Conservation (phyloP, 768 basidiomycete species). For the Termitomyces bulborhizus region DNA sequence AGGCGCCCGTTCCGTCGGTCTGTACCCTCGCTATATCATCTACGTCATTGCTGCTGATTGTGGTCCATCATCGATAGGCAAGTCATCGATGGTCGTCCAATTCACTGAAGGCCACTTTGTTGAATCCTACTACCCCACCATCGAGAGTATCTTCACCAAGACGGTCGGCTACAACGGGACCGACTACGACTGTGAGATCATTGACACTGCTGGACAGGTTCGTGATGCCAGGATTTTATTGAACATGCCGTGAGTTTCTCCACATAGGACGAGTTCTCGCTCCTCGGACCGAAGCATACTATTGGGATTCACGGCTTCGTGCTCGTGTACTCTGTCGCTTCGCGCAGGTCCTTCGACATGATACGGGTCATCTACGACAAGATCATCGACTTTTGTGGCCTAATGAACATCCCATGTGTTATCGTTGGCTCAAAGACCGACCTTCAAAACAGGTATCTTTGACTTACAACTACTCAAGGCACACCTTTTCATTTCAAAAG, state of each 20-base stretch:
- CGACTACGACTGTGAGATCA: constrained; percentile 89
- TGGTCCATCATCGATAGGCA: constrained; percentile 47
- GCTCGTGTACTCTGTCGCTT: constrained; percentile 87
- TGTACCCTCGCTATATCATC: constrained; percentile 21
- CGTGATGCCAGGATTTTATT: constrained; percentile 16
- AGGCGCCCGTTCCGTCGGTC: constrained; percentile 82
- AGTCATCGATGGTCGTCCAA: constrained; percentile 85
- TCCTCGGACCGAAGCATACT: constrained; percentile 82
- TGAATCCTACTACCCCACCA: constrained; percentile 88
- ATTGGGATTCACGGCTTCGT: constrained; percentile 94
- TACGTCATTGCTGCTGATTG: constrained; percentile 10
- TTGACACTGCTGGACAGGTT: constrained; percentile 94
- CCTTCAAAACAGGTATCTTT: constrained; percentile 61
- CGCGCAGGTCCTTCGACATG: constrained; percentile 86
- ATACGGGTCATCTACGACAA: constrained; percentile 88
- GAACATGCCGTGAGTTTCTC: background rate
- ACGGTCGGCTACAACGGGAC: constrained; percentile 70
- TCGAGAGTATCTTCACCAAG: constrained; percentile 76
- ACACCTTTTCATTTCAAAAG: constrained; percentile 11
- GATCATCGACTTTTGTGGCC: constrained; percentile 81
- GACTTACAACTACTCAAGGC: constrained; percentile 4
- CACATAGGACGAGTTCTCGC: constrained; percentile 82
- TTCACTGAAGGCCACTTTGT: constrained; percentile 84
- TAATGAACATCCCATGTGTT: constrained; percentile 79
- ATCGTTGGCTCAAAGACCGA: constrained; percentile 90